Evolutionary conservation across 371 early-diverging fungal genomes (phyloP).

Genomic region (Mortierella sp.): DNA sequence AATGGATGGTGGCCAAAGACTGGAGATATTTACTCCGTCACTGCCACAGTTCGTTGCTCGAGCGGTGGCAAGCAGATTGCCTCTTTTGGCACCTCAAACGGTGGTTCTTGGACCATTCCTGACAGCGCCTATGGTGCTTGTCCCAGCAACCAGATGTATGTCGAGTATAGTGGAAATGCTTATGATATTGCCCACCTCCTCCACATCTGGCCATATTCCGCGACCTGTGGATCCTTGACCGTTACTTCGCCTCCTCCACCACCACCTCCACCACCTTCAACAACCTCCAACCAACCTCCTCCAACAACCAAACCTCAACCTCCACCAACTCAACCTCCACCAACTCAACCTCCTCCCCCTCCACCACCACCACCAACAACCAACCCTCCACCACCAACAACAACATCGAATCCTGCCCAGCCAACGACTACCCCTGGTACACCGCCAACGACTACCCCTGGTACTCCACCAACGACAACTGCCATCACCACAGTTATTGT

Average conservation of each 20-base stretch:
- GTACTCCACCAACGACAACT: constrained; percentile 6
- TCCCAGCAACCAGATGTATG: constrained; percentile 28
- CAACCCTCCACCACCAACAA: not conserved
- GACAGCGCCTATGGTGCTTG: constrained; percentile 16
- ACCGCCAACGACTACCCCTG: not conserved
- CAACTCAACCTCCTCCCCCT: constrained; percentile 10
- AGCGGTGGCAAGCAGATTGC: constrained; percentile 14
- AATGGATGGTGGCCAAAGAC: constrained; percentile 44
- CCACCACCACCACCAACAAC: not conserved
- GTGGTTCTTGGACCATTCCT: constrained; percentile 37
- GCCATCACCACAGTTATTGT: constrained; percentile 23
- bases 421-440: not conserved
- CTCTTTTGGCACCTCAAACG: constrained; percentile 20
- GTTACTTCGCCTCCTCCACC: constrained; percentile 28
- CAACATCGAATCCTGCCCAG: not conserved
- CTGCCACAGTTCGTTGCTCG: constrained; percentile 35
- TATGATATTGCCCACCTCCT: constrained; percentile 22
- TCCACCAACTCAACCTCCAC: constrained; percentile 5
- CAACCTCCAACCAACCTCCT: constrained; percentile 8
- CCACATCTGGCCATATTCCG: constrained; percentile 13
- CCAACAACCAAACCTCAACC: constrained; percentile 10
- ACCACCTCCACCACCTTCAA: constrained; percentile 25
- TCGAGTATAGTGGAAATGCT: constrained; percentile 19
- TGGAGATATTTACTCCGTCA: constrained; percentile 21
- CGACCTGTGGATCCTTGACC: constrained; percentile 18